Percentiles rank a stretch among this genome's conserved stretches.
Evolutionary conservation across 805 yeast genomes (phyloP).

Genomic region (Sugiyamaella qingdaonensis): DNA sequence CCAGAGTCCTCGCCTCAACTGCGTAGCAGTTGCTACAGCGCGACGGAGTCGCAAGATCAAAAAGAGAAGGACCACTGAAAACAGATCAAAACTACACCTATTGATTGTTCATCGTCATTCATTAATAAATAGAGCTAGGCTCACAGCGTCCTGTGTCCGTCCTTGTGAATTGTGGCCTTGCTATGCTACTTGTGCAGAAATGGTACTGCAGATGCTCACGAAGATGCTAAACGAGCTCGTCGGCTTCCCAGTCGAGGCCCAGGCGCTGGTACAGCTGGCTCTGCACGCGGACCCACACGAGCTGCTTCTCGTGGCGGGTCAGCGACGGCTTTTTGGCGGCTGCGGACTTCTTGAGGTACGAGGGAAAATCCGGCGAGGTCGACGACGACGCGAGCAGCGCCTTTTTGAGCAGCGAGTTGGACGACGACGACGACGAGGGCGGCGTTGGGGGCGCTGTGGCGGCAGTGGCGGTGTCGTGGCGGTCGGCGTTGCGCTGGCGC

Average conservation of each 20-base stretch:
- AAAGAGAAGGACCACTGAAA: too few relatives aligned
- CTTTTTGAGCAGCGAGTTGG: conserved; percentile 29
- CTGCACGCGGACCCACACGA: conserved; percentile 64
- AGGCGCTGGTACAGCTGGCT: conserved; percentile 51
- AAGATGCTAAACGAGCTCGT: conserved; percentile 23
- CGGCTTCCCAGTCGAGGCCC: conserved; percentile 54
- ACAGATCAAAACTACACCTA: too few relatives aligned
- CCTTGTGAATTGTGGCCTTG: too few relatives aligned
- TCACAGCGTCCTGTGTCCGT: too few relatives aligned
- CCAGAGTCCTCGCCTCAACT: too few relatives aligned
- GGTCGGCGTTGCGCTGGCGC: conserved; percentile 18
- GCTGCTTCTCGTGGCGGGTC: conserved; percentile 53
- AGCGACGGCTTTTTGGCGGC: conserved; percentile 30
- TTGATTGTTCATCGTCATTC: too few relatives aligned
- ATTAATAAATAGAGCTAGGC: too few relatives aligned
- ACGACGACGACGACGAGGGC: conserved; percentile 2
- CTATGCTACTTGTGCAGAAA: too few relatives aligned
- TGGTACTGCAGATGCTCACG: not conserved
- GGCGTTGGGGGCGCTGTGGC: not conserved
- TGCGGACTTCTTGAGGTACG: conserved; percentile 18
- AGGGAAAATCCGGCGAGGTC: conserved; percentile 26
- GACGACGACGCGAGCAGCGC: conserved; percentile 31
- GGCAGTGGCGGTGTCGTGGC: not conserved
- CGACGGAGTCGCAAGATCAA: too few relatives aligned
- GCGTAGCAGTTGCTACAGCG: too few relatives aligned